These are phyloP conservation scores for Amauroascus verrucosus DNA, from an alignment of 2,329 filamentous ascomycete species.

Conservation along the genomic window DNA sequence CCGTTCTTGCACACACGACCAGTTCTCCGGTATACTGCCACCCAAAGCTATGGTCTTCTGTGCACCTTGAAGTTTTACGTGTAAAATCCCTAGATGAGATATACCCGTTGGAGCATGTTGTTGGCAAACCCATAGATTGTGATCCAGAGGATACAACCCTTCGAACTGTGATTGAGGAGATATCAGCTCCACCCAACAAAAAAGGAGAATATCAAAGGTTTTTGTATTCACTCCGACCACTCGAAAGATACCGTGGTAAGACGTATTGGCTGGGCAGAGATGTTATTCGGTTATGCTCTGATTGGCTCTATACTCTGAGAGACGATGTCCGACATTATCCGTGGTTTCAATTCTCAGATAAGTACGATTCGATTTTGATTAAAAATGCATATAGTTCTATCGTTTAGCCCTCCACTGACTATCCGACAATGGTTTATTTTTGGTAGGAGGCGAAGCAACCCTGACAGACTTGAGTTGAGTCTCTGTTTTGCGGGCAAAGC, in stretches of 20 bases:
- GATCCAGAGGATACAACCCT: not conserved
- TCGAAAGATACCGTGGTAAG: no score
- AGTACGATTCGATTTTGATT: no score
- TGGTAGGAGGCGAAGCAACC: not conserved
- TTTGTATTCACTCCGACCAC: no score
- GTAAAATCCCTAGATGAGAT: not conserved
- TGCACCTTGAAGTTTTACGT: constrained; percentile 6
- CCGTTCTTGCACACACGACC: constrained; percentile 5
- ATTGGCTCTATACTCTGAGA: not conserved
- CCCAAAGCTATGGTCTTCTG: constrained; percentile 2
- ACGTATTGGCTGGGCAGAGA: not conserved
- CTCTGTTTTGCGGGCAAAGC: not conserved
- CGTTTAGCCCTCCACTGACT: no score
- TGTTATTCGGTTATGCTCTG: not conserved
- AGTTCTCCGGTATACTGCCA: constrained; percentile 3
- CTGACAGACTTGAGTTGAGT: not conserved
- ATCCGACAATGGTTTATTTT: no score
- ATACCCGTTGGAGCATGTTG: constrained; percentile 2
- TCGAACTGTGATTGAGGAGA: not conserved
- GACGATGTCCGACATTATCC: not conserved
- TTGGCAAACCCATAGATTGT: not conserved
- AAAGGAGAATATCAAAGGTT: not conserved
- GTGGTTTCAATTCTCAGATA: not conserved
- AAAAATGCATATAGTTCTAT: no score
- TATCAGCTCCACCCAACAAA: not conserved